phyloP scores from a whole-genome alignment of 805 yeast species.

The Cyberlindnera xylosilytica region DNA sequence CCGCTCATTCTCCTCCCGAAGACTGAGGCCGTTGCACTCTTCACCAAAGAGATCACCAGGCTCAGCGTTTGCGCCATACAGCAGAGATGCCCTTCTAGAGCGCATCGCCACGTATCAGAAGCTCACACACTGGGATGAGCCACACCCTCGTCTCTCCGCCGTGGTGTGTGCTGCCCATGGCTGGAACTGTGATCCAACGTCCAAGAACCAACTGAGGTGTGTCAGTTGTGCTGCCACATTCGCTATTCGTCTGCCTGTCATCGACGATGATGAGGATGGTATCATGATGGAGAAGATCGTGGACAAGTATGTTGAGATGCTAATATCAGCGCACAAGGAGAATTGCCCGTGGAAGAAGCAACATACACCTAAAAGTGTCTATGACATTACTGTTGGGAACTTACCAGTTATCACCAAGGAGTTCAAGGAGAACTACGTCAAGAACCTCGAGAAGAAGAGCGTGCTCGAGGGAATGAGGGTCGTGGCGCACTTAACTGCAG shows the following conservation, averaged over 20 bases:
- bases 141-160: conserved; percentile 36
- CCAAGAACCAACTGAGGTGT: conserved; percentile 32
- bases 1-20: conserved; percentile 7
- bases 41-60: background rate
- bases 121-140: conserved; percentile 45
- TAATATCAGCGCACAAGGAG: conserved; percentile 17
- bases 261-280: conserved; percentile 12
- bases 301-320: conserved; percentile 15
- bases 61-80: conserved; percentile 31
- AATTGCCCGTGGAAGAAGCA: conserved; percentile 25
- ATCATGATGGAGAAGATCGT: conserved; percentile 8
- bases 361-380: conserved; percentile 18
- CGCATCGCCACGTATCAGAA: conserved; percentile 41
- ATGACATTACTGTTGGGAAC: conserved; percentile 14
- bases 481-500: conserved; percentile 3
- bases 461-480: conserved; percentile 2
- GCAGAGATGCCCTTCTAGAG: conserved; percentile 32
- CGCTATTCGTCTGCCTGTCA: conserved; percentile 26
- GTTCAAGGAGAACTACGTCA: conserved; percentile 8
- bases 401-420: conserved; percentile 8
- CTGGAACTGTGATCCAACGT: conserved; percentile 39
- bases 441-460: conserved; percentile 5
- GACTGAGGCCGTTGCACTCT: background rate
- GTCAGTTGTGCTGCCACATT: conserved; percentile 32
- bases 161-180: conserved; percentile 49